Evolutionary conservation across 176 grass and related monocot genomes (phyloP).

Genomic region (Oryza meridionalis): DNA sequence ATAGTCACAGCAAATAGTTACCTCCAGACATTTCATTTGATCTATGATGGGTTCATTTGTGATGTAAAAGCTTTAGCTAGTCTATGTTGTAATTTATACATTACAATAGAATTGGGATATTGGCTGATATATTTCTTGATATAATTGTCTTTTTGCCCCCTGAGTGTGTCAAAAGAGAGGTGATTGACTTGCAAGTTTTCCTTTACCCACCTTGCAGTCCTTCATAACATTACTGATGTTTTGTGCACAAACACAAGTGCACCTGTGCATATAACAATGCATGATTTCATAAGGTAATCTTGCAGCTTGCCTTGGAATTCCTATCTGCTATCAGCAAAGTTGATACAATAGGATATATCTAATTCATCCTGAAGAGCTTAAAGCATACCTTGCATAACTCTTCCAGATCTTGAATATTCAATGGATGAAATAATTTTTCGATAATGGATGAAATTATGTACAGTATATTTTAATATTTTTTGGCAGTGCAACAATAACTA

Average conservation of each 20-base stretch:
- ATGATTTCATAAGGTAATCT: background rate
- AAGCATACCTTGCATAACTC: background rate
- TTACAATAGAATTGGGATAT: background rate
- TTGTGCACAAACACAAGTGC: background rate
- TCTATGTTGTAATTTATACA: background rate
- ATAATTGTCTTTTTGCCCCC: background rate
- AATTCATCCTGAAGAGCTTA: background rate
- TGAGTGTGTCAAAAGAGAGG: background rate
- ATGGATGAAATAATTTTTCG: background rate
- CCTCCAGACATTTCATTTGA: constrained; percentile 24
- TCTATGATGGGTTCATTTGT: constrained; percentile 25
- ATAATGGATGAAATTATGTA: background rate
- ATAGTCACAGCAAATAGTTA: background rate
- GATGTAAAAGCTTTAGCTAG: constrained; percentile 10
- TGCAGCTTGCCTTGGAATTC: background rate
- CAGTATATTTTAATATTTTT: constrained; percentile 12
- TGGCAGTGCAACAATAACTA: background rate
- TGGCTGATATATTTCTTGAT: background rate
- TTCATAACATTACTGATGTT: background rate
- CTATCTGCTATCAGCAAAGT: background rate
- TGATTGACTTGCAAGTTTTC: constrained; percentile 4
- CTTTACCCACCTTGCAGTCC: background rate
- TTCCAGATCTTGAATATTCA: background rate
- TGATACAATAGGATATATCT: background rate
- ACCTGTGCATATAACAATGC: background rate